A percentile compares a stretch with the other conserved stretches of the same genome.
Evolutionary conservation across 108 stramenopile genomes (phyloP).

Genomic region (Pseudonitzschia delicatissima): DNA sequence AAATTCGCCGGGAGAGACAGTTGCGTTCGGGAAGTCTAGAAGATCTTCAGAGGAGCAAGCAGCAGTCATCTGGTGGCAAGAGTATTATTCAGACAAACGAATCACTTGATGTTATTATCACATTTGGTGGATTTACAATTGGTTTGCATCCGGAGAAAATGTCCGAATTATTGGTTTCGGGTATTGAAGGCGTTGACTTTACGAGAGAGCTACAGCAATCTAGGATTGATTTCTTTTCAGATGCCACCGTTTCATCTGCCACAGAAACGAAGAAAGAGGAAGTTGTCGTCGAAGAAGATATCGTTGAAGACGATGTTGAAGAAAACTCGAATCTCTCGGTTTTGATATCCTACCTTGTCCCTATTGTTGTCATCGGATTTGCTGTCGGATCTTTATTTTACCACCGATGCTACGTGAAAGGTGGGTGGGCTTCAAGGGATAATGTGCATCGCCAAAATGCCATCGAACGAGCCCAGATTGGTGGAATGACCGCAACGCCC

Average conservation of each 20-base stretch:
- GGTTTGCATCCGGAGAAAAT: slow-evolving; percentile 1
- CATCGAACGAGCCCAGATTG: not conserved
- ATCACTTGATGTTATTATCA: not conserved
- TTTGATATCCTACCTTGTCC: slow-evolving; percentile 5
- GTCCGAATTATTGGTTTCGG: slow-evolving; percentile 15
- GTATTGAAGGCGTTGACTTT: slow-evolving; percentile 17
- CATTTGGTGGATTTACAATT: slow-evolving; percentile 26
- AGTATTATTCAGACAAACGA: slow-evolving; percentile 4
- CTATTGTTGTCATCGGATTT: slow-evolving; percentile 2
- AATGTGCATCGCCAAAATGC: not conserved
- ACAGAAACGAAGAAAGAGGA: slow-evolving; percentile 2
- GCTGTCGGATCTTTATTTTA: not conserved
- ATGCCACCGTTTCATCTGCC: slow-evolving; percentile 5
- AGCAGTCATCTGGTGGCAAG: not conserved
- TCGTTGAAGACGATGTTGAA: not conserved
- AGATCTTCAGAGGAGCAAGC: not conserved
- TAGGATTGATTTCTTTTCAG: slow-evolving; percentile 14
- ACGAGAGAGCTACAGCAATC: slow-evolving; percentile 14
- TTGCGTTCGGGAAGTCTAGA: not conserved
- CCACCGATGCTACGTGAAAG: slow-evolving; percentile 2
- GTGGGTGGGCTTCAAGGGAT: not conserved
- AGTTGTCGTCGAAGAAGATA: not conserved
- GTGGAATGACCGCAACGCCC: slow-evolving; percentile 4
- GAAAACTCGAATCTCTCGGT: not conserved
- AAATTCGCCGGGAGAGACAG: not conserved